These are phyloP conservation scores for Agrocybe pediades DNA, from an alignment of 768 basidiomycete genomes.

Conservation along the genomic window DNA sequence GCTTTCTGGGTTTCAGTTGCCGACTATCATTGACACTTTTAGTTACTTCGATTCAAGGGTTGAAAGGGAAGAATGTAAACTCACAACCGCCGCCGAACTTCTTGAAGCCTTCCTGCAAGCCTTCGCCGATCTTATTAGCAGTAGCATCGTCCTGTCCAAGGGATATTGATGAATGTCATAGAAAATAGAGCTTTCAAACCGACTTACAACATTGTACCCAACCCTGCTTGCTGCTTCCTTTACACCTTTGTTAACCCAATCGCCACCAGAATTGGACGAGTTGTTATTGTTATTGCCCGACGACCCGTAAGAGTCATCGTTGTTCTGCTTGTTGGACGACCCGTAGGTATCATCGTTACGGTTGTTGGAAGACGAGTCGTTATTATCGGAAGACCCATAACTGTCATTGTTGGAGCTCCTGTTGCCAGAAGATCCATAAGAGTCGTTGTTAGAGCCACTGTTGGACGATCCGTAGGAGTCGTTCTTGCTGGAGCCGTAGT, in stretches of 20 bases:
- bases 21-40: too few species aligned
- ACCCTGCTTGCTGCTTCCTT: constrained; percentile 37
- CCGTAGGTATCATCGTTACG: constrained; percentile 26
- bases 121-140: constrained; percentile 37
- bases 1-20: too few species aligned
- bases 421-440: constrained; percentile 15
- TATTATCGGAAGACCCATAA: constrained; percentile 25
- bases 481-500: constrained; percentile 12
- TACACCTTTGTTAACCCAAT: constrained; percentile 40
- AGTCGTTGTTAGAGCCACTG: constrained; percentile 19
- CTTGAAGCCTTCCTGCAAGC: constrained; percentile 34
- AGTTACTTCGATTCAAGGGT: too few species aligned
- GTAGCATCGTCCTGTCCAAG: constrained; percentile 34
- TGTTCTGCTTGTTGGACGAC: constrained; percentile 26
- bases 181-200: neutral
- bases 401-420: constrained; percentile 17
- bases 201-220: constrained; percentile 47
- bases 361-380: constrained; percentile 25
- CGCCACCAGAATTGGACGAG: constrained; percentile 21
- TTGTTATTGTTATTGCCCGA: constrained; percentile 13
- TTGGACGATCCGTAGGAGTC: constrained; percentile 23
- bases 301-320: constrained; percentile 15
- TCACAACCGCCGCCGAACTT: constrained; percentile 38
- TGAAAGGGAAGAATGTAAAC: constrained; percentile 3
- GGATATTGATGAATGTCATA: neutral